These are phyloP conservation scores for Cutaneotrichosporon spelunceum DNA, from an alignment of 1,284 basidiomycete genomes.

Conservation along the genomic window DNA sequence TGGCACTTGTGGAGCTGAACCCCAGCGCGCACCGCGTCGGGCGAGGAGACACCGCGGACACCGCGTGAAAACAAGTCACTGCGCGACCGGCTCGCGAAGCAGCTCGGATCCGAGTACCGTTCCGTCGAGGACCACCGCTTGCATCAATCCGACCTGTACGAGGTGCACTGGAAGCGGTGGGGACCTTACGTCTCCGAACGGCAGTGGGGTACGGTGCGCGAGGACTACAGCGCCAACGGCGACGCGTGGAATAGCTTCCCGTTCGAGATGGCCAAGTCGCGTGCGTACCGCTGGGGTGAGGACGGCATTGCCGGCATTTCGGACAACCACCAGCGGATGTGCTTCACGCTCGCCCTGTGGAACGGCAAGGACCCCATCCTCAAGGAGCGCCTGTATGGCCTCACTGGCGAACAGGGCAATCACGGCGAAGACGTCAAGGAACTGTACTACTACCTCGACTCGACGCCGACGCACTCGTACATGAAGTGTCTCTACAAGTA, in stretches of 20 bases:
- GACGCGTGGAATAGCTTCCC: constrained; percentile 98
- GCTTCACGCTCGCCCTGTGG: constrained; percentile 88
- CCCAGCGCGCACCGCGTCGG: constrained; percentile 5
- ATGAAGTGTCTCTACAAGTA: constrained; percentile 99
- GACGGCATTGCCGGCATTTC: constrained; percentile 95
- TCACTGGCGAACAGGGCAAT: constrained; percentile 92
- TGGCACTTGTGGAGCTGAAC: background rate
- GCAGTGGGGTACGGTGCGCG: constrained; percentile 97
- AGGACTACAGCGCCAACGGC: constrained; percentile 94
- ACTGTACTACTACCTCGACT: constrained; percentile 96
- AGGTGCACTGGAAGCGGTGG: constrained; percentile 94
- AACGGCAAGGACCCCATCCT: constrained; percentile 91
- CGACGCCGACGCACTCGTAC: constrained; percentile 96
- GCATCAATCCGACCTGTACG: constrained; percentile 63
- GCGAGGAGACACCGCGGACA: constrained; percentile 45
- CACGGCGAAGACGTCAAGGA: constrained; percentile 99
- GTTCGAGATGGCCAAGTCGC: constrained; percentile 88
- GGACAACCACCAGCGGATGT: constrained; percentile 92
- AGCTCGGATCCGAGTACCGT: constrained; percentile 46
- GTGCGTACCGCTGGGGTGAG: constrained; percentile 97
- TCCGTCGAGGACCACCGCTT: constrained; percentile 55
- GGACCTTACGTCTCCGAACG: constrained; percentile 94
- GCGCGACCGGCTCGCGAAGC: constrained; percentile 42
- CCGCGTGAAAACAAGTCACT: constrained; percentile 37
- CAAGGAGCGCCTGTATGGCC: constrained; percentile 91